Conservation (phyloP, 2,329 filamentous ascomycete species). For the Trichoderma sp. region DNA sequence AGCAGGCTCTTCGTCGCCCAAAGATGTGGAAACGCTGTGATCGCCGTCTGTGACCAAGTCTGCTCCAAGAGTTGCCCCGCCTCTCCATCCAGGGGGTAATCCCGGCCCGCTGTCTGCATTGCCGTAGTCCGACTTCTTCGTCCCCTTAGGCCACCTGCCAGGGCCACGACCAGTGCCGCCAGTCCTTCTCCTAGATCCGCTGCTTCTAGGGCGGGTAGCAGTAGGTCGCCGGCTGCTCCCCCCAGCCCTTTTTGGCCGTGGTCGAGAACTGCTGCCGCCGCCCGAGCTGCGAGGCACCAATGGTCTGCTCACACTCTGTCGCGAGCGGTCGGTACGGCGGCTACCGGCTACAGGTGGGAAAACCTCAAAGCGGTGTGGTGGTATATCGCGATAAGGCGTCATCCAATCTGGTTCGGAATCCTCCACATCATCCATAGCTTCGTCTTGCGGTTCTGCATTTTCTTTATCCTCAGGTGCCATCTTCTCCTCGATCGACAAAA, state of each 20-base stretch:
- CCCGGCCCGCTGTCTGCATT: conserved; percentile 67
- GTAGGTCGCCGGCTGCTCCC: conserved; percentile 36
- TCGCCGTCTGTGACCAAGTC: neutral
- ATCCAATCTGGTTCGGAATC: conserved; percentile 45
- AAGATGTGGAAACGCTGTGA: neutral
- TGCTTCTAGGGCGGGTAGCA: conserved; percentile 44
- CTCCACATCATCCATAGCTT: conserved; percentile 32
- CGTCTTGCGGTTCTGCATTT: conserved; percentile 30
- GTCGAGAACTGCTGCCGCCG: conserved; percentile 38
- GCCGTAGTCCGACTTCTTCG: conserved; percentile 68
- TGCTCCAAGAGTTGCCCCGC: conserved; percentile 29
- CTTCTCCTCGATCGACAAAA: conserved; percentile 37
- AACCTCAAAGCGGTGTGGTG: conserved; percentile 72
- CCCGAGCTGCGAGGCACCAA: conserved; percentile 34
- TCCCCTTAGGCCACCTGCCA: conserved; percentile 67
- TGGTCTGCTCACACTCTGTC: conserved; percentile 45
- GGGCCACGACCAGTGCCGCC: conserved; percentile 66
- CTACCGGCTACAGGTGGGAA: conserved; percentile 65
- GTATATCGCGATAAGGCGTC: conserved; percentile 58
- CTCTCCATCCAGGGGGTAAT: conserved; percentile 58
- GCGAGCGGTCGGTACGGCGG: conserved; percentile 50
- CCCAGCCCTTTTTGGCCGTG: conserved; percentile 44
- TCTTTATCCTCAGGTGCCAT: conserved; percentile 37
- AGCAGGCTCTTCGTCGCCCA: conserved; percentile 30
- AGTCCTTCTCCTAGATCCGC: conserved; percentile 53